phyloP scores from a whole-genome alignment of 331 rosid genomes.

The Prunus yedoensis region DNA sequence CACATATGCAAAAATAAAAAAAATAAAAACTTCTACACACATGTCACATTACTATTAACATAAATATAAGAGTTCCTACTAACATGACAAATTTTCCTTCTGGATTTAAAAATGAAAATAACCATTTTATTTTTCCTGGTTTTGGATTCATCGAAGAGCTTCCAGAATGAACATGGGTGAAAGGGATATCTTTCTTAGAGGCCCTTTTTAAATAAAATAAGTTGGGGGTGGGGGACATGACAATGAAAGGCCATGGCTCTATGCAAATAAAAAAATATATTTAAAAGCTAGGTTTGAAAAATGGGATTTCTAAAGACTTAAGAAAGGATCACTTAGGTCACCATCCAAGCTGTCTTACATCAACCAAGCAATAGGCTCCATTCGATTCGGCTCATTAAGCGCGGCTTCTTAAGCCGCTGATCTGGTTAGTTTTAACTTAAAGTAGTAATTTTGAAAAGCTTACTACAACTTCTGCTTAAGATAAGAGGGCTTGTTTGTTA shows the following conservation, averaged over 20 bases:
- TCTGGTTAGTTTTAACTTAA: background rate
- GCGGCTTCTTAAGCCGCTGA: slow-evolving; percentile 9
- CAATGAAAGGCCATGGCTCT: slow-evolving; percentile 13
- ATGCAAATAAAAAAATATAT: background rate
- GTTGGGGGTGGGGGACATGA: slow-evolving; percentile 21
- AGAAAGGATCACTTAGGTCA: slow-evolving; percentile 37
- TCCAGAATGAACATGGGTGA: slow-evolving; percentile 7
- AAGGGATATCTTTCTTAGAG: background rate
- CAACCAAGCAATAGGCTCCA: background rate
- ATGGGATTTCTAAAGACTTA: background rate
- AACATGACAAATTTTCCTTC: too few species aligned
- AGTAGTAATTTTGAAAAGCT: background rate
- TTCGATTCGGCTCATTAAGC: slow-evolving; percentile 11
- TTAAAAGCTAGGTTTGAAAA: slow-evolving; percentile 2
- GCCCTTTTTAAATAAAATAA: background rate
- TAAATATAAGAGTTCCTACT: too few species aligned
- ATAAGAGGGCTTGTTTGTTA: too few species aligned
- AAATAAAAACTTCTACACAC: too few species aligned
- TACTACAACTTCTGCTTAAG: background rate
- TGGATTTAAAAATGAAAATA: background rate
- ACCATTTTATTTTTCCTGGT: background rate
- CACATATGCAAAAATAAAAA: too few species aligned
- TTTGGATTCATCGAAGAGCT: slow-evolving; percentile 2
- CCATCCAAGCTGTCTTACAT: slow-evolving; percentile 33
- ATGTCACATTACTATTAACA: too few species aligned